phyloP scores from a whole-genome alignment of 352 stramenopile genomes.

The Phytophthora kernoviae region DNA sequence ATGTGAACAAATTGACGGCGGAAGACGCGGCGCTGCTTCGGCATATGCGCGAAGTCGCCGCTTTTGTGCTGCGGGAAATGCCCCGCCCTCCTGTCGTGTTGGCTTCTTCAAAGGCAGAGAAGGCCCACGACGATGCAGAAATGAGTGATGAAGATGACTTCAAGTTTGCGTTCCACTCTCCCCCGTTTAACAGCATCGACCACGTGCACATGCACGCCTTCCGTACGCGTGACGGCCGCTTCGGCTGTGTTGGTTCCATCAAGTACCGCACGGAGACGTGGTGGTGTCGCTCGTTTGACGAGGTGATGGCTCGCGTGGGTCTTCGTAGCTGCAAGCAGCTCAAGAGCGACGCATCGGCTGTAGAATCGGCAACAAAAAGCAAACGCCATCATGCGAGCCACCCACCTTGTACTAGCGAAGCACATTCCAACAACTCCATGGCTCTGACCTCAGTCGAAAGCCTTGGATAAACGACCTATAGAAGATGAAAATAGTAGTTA shows the following conservation, averaged over 20 bases:
- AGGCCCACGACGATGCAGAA: slow-evolving; percentile 13
- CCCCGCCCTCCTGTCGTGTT: slow-evolving; percentile 27
- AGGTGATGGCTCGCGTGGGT: slow-evolving; percentile 61
- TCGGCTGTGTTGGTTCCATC: slow-evolving; percentile 72
- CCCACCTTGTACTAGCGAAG: slow-evolving; percentile 10
- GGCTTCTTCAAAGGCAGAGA: slow-evolving; percentile 24
- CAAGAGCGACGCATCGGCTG: slow-evolving; percentile 7
- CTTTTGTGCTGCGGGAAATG: slow-evolving; percentile 53
- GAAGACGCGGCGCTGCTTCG: slow-evolving; percentile 64
- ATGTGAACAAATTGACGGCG: slow-evolving; percentile 79
- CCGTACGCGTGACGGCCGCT: slow-evolving; percentile 54
- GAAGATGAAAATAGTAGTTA: slow-evolving; percentile 14
- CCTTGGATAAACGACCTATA: slow-evolving; percentile 23
- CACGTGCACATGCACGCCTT: slow-evolving; percentile 92
- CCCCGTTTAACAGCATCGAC: slow-evolving; percentile 91
- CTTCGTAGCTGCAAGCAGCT: slow-evolving; percentile 17
- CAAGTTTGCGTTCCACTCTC: slow-evolving; percentile 85
- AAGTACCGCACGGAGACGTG: slow-evolving; percentile 89
- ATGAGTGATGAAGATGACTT: slow-evolving; percentile 40
- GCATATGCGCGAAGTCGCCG: slow-evolving; percentile 73
- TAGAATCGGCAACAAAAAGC: slow-evolving; percentile 15
- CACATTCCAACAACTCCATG: slow-evolving; percentile 23
- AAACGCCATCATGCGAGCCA: slow-evolving; percentile 23
- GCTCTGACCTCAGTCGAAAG: slow-evolving; percentile 28
- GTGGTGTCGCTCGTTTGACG: slow-evolving; percentile 86